Conservation (phyloP, 2,329 filamentous ascomycete genomes). For the Aureobasidium zeae region DNA sequence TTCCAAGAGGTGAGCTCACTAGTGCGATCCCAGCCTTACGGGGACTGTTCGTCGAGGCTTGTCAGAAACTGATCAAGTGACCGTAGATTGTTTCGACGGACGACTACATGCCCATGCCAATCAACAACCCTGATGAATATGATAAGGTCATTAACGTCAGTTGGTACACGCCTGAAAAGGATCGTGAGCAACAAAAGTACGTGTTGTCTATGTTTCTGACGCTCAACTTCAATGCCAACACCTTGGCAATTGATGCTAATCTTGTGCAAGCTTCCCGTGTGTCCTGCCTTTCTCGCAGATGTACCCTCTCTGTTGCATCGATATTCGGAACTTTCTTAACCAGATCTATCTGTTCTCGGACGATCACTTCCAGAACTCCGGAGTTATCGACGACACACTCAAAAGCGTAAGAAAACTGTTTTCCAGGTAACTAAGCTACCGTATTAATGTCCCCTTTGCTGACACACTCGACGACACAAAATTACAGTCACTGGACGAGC, state of each 20-base stretch:
- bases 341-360: constrained; percentile 98
- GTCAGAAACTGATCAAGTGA: neutral
- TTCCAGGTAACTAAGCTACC: too few species aligned
- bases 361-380: constrained; percentile 86
- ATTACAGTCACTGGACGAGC: constrained; percentile 81
- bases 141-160: constrained; percentile 92
- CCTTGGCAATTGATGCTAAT: constrained; percentile 20
- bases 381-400: constrained; percentile 82
- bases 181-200: constrained; percentile 64
- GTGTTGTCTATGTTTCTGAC: too few species aligned
- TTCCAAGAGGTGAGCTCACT: constrained; percentile 78
- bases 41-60: neutral
- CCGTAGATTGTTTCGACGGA: constrained; percentile 66
- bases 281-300: constrained; percentile 98
- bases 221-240: too few species aligned
- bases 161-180: constrained; percentile 85
- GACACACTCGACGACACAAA: constrained; percentile 5
- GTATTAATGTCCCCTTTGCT: neutral
- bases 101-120: constrained; percentile 99
- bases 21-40: neutral
- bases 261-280: constrained; percentile 60
- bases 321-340: constrained; percentile 94
- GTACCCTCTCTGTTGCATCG: constrained; percentile 97
- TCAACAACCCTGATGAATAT: constrained; percentile 81
- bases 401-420: constrained; percentile 49